A percentile compares a stretch with the other conserved stretches of the same genome.
Conservation (phyloP, 2,329 filamentous ascomycete species). For the Gaeumannomyces sp. region DNA sequence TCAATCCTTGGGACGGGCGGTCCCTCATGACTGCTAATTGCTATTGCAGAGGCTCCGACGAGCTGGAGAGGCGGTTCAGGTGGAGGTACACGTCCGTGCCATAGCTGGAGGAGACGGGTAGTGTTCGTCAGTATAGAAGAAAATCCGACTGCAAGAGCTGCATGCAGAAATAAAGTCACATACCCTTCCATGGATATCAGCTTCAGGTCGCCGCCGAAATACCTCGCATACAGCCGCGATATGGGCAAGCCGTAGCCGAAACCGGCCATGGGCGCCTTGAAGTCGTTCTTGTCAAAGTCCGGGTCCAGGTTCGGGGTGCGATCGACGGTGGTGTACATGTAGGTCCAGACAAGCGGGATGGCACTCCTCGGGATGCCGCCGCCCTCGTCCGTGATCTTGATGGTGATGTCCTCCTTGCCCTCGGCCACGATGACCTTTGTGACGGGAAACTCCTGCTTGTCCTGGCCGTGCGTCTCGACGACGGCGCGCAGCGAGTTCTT, state of each 20-base stretch:
- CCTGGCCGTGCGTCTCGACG: slow-evolving; percentile 88
- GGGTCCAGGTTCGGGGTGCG: slow-evolving; percentile 91
- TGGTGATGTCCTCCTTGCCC: slow-evolving; percentile 97
- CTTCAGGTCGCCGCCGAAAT: slow-evolving; percentile 96
- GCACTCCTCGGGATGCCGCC: slow-evolving; percentile 89
- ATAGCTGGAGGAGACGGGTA: slow-evolving; percentile 53
- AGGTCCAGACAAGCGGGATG: slow-evolving; percentile 98
- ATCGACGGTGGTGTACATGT: slow-evolving; percentile 99
- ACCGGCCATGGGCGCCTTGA: slow-evolving; percentile 98
- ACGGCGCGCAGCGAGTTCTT: slow-evolving; percentile 98
- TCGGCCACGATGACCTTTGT: slow-evolving; percentile 98
- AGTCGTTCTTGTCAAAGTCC: slow-evolving; percentile 98
- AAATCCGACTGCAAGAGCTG: neutral
- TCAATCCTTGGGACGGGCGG: slow-evolving; percentile 60
- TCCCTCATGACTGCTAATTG: slow-evolving; percentile 85
- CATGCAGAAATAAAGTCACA: slow-evolving; percentile 28
- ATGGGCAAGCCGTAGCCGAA: slow-evolving; percentile 98
- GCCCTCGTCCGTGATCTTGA: slow-evolving; percentile 96
- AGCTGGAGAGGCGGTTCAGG: slow-evolving; percentile 89
- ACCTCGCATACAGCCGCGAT: slow-evolving; percentile 85
- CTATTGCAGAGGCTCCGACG: slow-evolving; percentile 95
- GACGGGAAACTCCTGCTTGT: slow-evolving; percentile 92
- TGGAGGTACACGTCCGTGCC: slow-evolving; percentile 98
- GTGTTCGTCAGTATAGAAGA: slow-evolving; percentile 6
- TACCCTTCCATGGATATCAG: slow-evolving; percentile 99